phyloP scores from a whole-genome alignment of 805 yeast genomes.

The Hanseniaspora nectarophila region DNA sequence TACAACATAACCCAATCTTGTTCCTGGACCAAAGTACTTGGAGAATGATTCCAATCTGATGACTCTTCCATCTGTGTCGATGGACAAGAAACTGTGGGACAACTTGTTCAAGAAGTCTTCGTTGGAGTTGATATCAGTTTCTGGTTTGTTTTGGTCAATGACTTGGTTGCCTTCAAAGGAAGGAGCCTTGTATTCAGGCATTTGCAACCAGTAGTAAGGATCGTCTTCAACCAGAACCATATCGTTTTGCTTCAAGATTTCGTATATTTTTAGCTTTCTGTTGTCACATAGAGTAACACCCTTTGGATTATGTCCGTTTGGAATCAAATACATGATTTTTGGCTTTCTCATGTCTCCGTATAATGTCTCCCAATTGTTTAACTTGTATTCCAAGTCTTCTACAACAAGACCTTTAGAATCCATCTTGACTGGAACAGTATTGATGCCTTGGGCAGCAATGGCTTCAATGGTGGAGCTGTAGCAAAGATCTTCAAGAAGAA shows the following conservation, averaged over 20 bases:
- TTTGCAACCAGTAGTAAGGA: conserved; percentile 87
- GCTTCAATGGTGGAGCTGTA: conserved; percentile 73
- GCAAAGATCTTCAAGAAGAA: conserved; percentile 62
- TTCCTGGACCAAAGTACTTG: conserved; percentile 68
- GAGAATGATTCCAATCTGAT: conserved; percentile 68
- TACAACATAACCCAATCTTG: conserved; percentile 61
- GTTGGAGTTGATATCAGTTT: conserved; percentile 25
- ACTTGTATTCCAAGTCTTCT: conserved; percentile 41
- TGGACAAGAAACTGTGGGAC: conserved; percentile 52
- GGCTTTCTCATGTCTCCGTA: conserved; percentile 45
- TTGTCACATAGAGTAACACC: conserved; percentile 64
- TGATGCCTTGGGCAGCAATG: conserved; percentile 51
- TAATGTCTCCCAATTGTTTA: conserved; percentile 50
- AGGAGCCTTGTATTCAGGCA: conserved; percentile 47
- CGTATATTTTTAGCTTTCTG: conserved; percentile 60
- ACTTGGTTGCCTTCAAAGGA: conserved; percentile 20
- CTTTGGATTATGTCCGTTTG: conserved; percentile 93
- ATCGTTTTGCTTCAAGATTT: conserved; percentile 64
- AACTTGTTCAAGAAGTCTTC: conserved; percentile 38
- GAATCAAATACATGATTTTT: conserved; percentile 67
- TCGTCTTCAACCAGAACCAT: conserved; percentile 79
- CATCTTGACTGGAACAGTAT: conserved; percentile 54
- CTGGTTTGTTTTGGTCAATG: conserved; percentile 10
- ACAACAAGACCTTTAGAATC: conserved; percentile 66
- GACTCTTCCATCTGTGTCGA: conserved; percentile 69